Evolutionary conservation across 495 filamentous ascomycete genomes (phyloP), one percentile per base, ranked within the genome.

Genomic region (Penicillium flavigenum): DNA sequence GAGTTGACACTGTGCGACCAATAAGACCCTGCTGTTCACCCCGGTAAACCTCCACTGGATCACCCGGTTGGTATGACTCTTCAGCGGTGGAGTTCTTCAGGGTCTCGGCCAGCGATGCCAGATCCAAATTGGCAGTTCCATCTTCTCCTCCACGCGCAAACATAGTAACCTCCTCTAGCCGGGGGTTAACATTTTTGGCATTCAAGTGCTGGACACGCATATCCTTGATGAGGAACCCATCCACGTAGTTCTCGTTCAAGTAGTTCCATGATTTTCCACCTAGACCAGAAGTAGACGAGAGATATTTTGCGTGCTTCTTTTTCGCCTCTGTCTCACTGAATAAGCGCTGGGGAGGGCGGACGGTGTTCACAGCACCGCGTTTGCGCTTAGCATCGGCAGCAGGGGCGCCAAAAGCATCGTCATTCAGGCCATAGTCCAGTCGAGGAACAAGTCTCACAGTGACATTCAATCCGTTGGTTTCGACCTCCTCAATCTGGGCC

Each of bases 281-380:
- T 54, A 82, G 63, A 5, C 79, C 78, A 49, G 79, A 77, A 29
- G 71, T 72, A 59, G 73, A 68, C 39, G 80, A 78, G 4, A 97
- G 75, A 62, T 86, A 83, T 51, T 88, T 89, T 14, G 83, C 81
- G 60, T 95, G 87, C 60, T 87, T 87, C 77, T 96, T 97, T 63
- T 89, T 88, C 2, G 95, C 95, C 64, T 99, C 95, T 2, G 84
- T 78, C 65, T 97, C 95, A 63, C 88, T 97, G 79, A 99, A 99
- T 11, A 97, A 79, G 46, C 91, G 83, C 67, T 91, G 91, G 2
- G 94, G 92, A 12, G 95, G 92, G n/a, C 90, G 82, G 46, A 73
- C 69, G 39, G 76, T 73, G 51, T 74, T 80, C 20, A 79, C 72
- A 16, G 77, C 78, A 4, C 81, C 79, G 22, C 94, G 86, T 75